Evolutionary conservation across 2,329 filamentous ascomycete genomes (phyloP), one percentile per base, ranked within the genome.

Genomic region (Colletotrichum cuscutae): DNA sequence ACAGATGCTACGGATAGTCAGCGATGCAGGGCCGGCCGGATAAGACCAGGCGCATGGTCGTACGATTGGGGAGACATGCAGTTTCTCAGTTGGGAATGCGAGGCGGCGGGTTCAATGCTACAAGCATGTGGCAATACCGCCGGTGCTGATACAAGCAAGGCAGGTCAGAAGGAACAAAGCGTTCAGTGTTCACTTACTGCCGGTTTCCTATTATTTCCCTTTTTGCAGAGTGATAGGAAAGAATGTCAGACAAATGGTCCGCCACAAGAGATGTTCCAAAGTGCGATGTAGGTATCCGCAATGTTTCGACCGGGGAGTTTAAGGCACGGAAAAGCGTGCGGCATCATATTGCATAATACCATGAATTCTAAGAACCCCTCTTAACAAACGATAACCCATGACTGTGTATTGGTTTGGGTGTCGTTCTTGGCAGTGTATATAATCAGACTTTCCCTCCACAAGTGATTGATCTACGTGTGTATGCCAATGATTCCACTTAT

Each of bases 1-100:
- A 70, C 60, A 26, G 65, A 37, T 65, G 42, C 60, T 53, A 56
- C 54, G 32, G 26, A 60, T 35, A 42, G 58, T 15, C 61, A 32
- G 52, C 19, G 24, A 72, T 30, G 26, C 35, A 26, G 13, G 49
- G 30, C 56, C 12, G 57, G 19, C 30, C 35, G 59, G 32, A 28
- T 13, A 63, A 32, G 7, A 12, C 28, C 30, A 15, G 46, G 5
- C 65, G 22, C 22, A 35, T 46, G 19, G 46, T 72, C 58, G 30
- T 63, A 59, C 24, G 65, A 72, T 63, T 59, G 32, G 30, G 32
- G 5, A 28, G 15, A 5, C 24, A 5, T 12, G 58, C 8, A 12
- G 57, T 46, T 46, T 9, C 42, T 46, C 42, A 46, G 42, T 46
- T 9, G 42, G 42, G 42, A 46, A 46, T 46, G 42, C 42, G 42